Conservation (phyloP, 805 yeast species). For the Helenozyma rhizophorensis region DNA sequence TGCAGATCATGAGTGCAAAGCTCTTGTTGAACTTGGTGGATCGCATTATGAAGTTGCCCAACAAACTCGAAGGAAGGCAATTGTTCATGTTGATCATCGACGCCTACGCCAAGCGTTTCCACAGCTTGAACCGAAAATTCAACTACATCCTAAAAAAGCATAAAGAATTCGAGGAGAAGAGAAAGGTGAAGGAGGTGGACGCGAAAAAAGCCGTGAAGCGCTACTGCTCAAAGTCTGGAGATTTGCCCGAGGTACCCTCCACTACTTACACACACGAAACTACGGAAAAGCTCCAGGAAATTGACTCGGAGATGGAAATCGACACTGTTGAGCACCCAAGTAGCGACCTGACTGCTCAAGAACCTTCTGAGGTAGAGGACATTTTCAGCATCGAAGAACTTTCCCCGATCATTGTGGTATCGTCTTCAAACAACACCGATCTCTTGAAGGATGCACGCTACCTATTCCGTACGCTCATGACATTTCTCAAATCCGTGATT, state of each 20-base stretch:
- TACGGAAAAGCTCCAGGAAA: conserved; percentile 8
- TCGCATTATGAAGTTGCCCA: conserved; percentile 74
- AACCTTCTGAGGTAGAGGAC: conserved; percentile 20
- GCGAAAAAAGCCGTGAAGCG: conserved; percentile 37
- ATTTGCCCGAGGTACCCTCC: not conserved
- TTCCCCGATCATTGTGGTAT: conserved; percentile 59
- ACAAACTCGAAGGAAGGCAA: conserved; percentile 78
- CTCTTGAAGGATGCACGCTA: conserved; percentile 85
- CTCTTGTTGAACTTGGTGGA: conserved; percentile 83
- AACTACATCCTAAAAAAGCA: conserved; percentile 62
- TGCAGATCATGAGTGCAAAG: conserved; percentile 96
- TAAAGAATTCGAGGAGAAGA: conserved; percentile 43
- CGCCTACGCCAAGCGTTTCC: conserved; percentile 80
- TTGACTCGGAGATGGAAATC: conserved; percentile 15
- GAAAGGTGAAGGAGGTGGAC: conserved; percentile 37
- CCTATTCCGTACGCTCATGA: conserved; percentile 81
- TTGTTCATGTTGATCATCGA: conserved; percentile 81
- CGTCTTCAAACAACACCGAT: conserved; percentile 43
- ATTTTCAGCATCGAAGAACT: conserved; percentile 33
- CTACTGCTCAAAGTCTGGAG: conserved; percentile 25
- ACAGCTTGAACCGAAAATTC: conserved; percentile 68
- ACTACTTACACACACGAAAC: not conserved
- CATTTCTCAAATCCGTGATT: conserved; percentile 84
- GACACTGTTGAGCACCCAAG: conserved; percentile 12
- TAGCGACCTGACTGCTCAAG: conserved; percentile 2